Percentiles rank a stretch among this genome's conserved stretches.
phyloP scores from a whole-genome alignment of 129 eudicot species.

The Daucus carota region DNA sequence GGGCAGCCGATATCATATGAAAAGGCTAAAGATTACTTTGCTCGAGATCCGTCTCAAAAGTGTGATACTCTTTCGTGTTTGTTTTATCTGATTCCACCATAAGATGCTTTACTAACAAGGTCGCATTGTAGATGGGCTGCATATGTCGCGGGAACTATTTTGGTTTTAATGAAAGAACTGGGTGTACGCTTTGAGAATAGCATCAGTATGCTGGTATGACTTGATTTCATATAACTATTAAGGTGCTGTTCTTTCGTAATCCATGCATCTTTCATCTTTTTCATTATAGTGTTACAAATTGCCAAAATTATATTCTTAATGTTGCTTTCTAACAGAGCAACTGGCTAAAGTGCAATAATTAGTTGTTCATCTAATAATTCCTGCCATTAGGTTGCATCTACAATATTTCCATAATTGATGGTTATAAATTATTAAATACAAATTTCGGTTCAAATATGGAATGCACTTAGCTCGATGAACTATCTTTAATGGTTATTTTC shows the following conservation, averaged over 20 bases:
- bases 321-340: background rate
- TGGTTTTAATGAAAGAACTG: conserved; percentile 86
- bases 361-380: background rate
- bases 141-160: conserved; percentile 85
- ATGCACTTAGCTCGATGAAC: background rate
- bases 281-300: background rate
- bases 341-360: background rate
- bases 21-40: conserved; percentile 70
- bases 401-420: background rate
- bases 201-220: conserved; percentile 81
- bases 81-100: background rate
- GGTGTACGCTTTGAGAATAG: conserved; percentile 68
- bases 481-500: background rate
- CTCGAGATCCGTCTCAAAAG: conserved; percentile 92
- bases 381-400: background rate
- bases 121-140: conserved; percentile 85
- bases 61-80: conserved; percentile 12
- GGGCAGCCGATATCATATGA: conserved; percentile 78
- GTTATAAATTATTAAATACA: background rate
- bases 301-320: background rate
- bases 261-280: background rate
- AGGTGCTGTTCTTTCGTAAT: background rate
- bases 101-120: conserved; percentile 6
- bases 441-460: background rate
- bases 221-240: background rate